phyloP scores from a whole-genome alignment of 192 early-diverging fungal species.

The Coemansia sp. region DNA sequence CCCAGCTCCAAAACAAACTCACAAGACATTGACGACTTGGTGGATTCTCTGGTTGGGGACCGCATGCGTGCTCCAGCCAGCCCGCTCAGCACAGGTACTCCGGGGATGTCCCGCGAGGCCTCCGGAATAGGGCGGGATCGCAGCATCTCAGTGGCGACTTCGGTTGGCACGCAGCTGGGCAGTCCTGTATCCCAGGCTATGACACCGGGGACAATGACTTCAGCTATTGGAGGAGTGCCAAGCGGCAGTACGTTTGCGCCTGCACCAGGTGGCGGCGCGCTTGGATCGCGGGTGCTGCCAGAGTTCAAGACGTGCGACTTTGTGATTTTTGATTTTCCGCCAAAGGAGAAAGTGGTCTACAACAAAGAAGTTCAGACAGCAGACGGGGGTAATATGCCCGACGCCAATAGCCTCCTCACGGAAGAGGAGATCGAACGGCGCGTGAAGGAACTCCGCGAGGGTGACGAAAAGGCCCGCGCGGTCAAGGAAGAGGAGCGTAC shows the following conservation, averaged over 20 bases:
- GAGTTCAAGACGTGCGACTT: slow-evolving; percentile 73
- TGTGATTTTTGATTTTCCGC: slow-evolving; percentile 84
- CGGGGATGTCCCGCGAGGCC: slow-evolving; percentile 20
- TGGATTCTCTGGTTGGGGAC: slow-evolving; percentile 76
- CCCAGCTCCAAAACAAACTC: slow-evolving; percentile 37
- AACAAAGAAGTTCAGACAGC: slow-evolving; percentile 85
- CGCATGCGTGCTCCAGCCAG: slow-evolving; percentile 19
- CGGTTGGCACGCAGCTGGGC: slow-evolving; percentile 31
- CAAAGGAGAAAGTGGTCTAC: slow-evolving; percentile 84
- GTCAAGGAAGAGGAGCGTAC: slow-evolving; percentile 39
- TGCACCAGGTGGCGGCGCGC: background rate
- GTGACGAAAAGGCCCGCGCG: slow-evolving; percentile 37
- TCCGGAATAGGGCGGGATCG: slow-evolving; percentile 27
- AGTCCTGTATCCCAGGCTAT: slow-evolving; percentile 24
- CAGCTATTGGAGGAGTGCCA: background rate
- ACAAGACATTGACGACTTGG: slow-evolving; percentile 84
- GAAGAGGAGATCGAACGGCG: slow-evolving; percentile 51
- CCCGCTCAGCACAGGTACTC: slow-evolving; percentile 5
- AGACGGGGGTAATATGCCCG: slow-evolving; percentile 37
- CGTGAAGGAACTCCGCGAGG: slow-evolving; percentile 44
- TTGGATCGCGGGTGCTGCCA: slow-evolving; percentile 31
- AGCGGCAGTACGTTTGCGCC: background rate
- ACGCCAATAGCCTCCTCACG: slow-evolving; percentile 30
- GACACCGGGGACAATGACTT: slow-evolving; percentile 7
- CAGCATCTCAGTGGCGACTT: slow-evolving; percentile 39